Percentiles rank a stretch among this genome's conserved stretches.
Evolutionary conservation across 352 stramenopile species (phyloP).

Genomic region (Phytopythium chamaehyphon): DNA sequence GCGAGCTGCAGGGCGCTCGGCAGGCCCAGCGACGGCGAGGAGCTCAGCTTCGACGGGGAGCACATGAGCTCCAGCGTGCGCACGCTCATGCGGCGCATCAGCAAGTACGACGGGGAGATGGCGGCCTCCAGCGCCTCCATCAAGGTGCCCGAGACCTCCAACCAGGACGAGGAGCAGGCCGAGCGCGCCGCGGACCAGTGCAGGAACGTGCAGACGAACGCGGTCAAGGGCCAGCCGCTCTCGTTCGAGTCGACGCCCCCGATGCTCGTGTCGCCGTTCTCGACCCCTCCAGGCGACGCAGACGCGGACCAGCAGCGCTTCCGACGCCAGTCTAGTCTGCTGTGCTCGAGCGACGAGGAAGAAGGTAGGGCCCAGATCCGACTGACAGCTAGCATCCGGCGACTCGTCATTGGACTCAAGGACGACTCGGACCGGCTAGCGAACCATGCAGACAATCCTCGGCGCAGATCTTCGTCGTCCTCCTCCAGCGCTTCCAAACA

Average conservation of each 20-base stretch:
- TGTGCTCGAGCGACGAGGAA: constrained; percentile 11
- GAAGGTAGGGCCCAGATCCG: constrained; percentile 37
- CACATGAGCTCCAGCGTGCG: constrained; percentile 43
- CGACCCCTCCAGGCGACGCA: not conserved
- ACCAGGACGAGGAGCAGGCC: constrained; percentile 33
- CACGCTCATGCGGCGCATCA: constrained; percentile 47
- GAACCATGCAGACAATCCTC: constrained; percentile 13
- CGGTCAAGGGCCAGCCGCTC: not conserved
- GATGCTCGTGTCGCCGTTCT: not conserved
- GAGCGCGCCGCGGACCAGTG: constrained; percentile 6
- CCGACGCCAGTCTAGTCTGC: not conserved
- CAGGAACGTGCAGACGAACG: constrained; percentile 1
- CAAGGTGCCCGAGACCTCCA: constrained; percentile 14
- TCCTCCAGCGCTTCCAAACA: constrained; percentile 8
- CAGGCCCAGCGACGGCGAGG: constrained; percentile 11
- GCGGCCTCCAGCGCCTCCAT: no score
- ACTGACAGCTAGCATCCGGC: constrained; percentile 69
- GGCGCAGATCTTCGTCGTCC: constrained; percentile 17
- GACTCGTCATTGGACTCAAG: constrained; percentile 72
- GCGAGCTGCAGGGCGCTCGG: not conserved
- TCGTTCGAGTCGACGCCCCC: not conserved
- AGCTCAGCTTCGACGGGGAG: constrained; percentile 40
- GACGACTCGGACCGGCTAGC: constrained; percentile 44
- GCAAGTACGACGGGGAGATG: constrained; percentile 19
- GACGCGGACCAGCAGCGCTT: not conserved